Percentiles rank a stretch among this genome's conserved stretches.
phyloP scores from a whole-genome alignment of 805 yeast genomes.

The Saccharomyces mikatae region DNA sequence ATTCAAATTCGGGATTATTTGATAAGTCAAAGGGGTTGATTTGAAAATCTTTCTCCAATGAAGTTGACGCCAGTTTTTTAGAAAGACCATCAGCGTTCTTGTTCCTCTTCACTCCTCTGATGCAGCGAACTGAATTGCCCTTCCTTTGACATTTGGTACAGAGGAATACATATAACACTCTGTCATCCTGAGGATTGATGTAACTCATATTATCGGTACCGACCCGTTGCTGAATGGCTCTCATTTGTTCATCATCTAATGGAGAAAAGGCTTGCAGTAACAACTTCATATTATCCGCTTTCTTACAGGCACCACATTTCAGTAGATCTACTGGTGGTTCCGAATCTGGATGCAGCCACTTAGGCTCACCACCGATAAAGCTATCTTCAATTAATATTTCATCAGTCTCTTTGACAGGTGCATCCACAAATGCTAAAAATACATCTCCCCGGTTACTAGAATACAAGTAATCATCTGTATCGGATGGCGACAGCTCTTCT shows the following conservation, averaged over 20 bases:
- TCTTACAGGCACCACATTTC: constrained; percentile 58
- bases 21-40: constrained; percentile 30
- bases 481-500: constrained; percentile 14
- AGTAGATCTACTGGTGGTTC: constrained; percentile 46
- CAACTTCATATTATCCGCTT: constrained; percentile 46
- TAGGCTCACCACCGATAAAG: constrained; percentile 71
- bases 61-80: constrained; percentile 34
- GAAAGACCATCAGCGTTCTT: constrained; percentile 38
- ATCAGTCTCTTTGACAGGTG: constrained; percentile 40
- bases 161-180: constrained; percentile 72
- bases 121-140: constrained; percentile 62
- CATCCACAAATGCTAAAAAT: constrained; percentile 58
- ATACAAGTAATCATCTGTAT: constrained; percentile 18
- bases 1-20: constrained; percentile 10
- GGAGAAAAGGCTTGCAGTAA: constrained; percentile 79
- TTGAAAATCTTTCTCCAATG: constrained; percentile 35
- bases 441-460: constrained; percentile 31
- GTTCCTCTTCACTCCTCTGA: constrained; percentile 68
- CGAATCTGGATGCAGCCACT: constrained; percentile 59
- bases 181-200: constrained; percentile 55
- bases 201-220: constrained; percentile 9
- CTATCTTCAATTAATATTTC: constrained; percentile 54
- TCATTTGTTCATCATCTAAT: constrained; percentile 37
- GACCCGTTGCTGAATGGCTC: constrained; percentile 10
- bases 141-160: constrained; percentile 68